Evolutionary conservation across 305 asterid species (phyloP), one percentile per base, ranked within the genome.

Genomic region (Solanum aculeatissimum): DNA sequence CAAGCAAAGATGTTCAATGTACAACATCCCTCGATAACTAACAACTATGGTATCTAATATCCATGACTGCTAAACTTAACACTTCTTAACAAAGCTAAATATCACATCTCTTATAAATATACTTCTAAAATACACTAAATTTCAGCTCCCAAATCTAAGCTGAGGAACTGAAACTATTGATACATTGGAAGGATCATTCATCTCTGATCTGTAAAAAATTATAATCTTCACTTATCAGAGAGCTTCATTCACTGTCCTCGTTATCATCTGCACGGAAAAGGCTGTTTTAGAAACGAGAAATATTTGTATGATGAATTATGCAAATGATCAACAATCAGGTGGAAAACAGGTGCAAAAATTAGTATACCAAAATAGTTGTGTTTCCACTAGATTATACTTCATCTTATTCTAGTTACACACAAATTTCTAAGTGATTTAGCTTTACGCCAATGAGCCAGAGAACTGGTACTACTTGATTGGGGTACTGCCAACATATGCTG

Each of bases 181-280:
- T 83, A 43, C 85, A 53, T 23, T 32, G 69, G 11, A 83, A 19
- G 15, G 66, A 45, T 13, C 49, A 51, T 82, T 13, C 49, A 51
- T 82, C 27, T 38, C 72, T 6, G 27, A n/a, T 63, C 77, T 82
- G 11, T 42, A 38, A 63, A 4, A 38, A 63, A 4, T 47, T 23
- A 29, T 74, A 68, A 42, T 9, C 38, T 51, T 53, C 85, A 66
- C 21, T 62, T 49, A 19, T 2, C 78, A 19, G 63, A 49, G 13
- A 71, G 79, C 84, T 83, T 91, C 80, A 94, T 85, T 93, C 97
- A 51, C 94, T 94, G 53, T 91, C 95, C 55, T 87, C 95, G 2
- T 90, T 91, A 71, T 85, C 95, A 92, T 95, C 93, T 83, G 88
- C 85, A 83, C 19, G 29, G 54, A 84, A 81, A 83, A 40, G 27